Evolutionary conservation across 2,329 filamentous ascomycete genomes (phyloP).

Genomic region (Trichoderma lentiforme): DNA sequence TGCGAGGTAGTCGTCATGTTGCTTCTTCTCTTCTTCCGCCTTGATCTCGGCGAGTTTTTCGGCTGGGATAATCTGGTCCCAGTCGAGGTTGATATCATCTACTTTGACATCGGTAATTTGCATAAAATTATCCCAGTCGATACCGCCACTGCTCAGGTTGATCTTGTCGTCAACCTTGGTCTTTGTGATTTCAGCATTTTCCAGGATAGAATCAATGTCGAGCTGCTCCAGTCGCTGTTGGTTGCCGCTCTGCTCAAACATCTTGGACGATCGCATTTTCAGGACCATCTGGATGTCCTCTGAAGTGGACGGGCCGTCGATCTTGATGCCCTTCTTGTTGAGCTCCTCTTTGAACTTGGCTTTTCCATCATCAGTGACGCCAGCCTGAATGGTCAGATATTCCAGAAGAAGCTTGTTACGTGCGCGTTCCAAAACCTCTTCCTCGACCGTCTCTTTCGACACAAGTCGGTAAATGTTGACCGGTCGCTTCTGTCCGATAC

Average conservation of each 20-base stretch:
- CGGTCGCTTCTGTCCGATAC: conserved; percentile 93
- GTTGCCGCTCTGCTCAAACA: conserved; percentile 97
- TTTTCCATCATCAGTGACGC: conserved; percentile 92
- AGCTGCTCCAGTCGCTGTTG: conserved; percentile 95
- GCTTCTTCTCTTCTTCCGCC: conserved; percentile 79
- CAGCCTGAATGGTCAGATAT: conserved; percentile 94
- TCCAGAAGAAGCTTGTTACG: conserved; percentile 97
- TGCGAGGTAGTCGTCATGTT: conserved; percentile 77
- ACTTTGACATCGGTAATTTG: conserved; percentile 98
- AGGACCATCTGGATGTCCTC: conserved; percentile 96
- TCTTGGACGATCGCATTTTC: conserved; percentile 96
- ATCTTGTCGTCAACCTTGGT: conserved; percentile 94
- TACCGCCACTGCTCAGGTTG: conserved; percentile 81
- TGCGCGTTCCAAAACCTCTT: conserved; percentile 93
- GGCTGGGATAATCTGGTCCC: conserved; percentile 97
- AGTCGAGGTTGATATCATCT: conserved; percentile 73
- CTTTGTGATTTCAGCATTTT: conserved; percentile 95
- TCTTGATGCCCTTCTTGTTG: conserved; percentile 70
- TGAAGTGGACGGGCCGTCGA: conserved; percentile 79
- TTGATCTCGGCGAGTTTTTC: conserved; percentile 88
- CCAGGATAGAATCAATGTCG: conserved; percentile 94
- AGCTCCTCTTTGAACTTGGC: conserved; percentile 72
- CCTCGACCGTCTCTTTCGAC: conserved; percentile 96
- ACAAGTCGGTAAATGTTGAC: conserved; percentile 96
- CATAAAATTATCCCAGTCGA: conserved; percentile 87